Conservation (phyloP, 352 stramenopile species). For the Globisporangium cystogenes region DNA sequence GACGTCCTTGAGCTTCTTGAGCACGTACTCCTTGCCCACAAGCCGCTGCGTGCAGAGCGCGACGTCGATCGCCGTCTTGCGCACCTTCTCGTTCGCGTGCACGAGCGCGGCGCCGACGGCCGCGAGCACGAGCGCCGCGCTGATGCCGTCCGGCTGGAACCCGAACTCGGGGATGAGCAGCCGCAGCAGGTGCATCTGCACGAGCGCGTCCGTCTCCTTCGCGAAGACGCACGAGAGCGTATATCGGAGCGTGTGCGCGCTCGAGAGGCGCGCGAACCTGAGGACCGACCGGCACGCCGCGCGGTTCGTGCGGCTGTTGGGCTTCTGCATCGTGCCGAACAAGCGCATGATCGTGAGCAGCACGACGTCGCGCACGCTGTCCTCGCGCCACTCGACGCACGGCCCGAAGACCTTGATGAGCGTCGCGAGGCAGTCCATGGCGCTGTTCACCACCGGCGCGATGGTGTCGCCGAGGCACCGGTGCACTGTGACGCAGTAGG, state of each 20-base stretch:
- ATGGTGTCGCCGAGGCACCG: conserved; percentile 59
- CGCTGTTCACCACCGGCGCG: conserved; percentile 67
- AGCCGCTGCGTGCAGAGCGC: conserved; percentile 68
- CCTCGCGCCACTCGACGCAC: conserved; percentile 69
- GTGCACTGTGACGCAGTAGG: conserved; percentile 59
- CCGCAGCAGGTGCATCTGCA: conserved; percentile 81
- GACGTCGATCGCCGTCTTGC: conserved; percentile 72
- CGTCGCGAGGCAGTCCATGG: conserved; percentile 60
- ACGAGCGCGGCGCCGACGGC: conserved; percentile 37
- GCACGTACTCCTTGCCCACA: conserved; percentile 63
- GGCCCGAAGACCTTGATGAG: conserved; percentile 74
- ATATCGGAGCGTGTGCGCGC: conserved; percentile 62
- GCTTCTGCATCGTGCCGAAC: conserved; percentile 68
- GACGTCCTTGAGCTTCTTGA: conserved; percentile 64
- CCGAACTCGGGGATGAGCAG: conserved; percentile 74
- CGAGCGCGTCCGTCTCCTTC: conserved; percentile 56
- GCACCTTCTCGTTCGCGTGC: conserved; percentile 66
- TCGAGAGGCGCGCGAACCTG: conserved; percentile 64
- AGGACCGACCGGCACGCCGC: conserved; percentile 69
- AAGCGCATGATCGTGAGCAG: conserved; percentile 59
- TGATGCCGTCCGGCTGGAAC: conserved; percentile 64
- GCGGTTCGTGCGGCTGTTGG: conserved; percentile 70
- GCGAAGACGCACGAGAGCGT: conserved; percentile 70
- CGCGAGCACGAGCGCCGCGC: conserved; percentile 44
- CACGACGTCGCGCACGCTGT: conserved; percentile 49